Base-by-base conservation (phyloP, 2,329 filamentous ascomycete species). In the Furcasterigmium furcatum region DNA sequence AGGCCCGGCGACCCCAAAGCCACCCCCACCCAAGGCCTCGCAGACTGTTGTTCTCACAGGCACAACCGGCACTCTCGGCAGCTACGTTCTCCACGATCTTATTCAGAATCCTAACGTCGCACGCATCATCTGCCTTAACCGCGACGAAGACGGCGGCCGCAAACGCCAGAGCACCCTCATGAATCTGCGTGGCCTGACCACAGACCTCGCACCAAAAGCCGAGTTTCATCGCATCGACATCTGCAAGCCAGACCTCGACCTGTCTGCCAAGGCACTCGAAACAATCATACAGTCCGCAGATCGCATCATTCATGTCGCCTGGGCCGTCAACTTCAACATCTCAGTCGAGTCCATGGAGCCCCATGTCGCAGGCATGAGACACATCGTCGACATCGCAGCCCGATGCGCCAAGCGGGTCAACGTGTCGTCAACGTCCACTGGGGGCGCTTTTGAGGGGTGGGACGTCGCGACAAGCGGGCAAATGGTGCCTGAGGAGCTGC, bases 241-340 rank as follows among this genome's bases (percentile, higher is more conserved):
- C 14, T 66, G 71, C 1, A 64, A 70, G 13, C 58, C 66, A 0
- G 57, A 66, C 12, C 66, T 85, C 1, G 80, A 79, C 0, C 64
- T 85, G 0, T 48, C 42, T 9, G 51, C 62, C 4, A 55, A 60
- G 1, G 59, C 57, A 1, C 66, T 69, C 58, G 35, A 61, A 34
- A 54, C 63, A 2, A 55, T 77, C 1, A 57, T 70, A 4, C 41
- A 55, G 8, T 59, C 70, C 2, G 65, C 65, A 0, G 72, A 76
- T 43, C 65, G 67, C 13, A 59, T 79, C 16, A 71, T 77, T 44
- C 77, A 81, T 58, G 79, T 76, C 50, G 74, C 76, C 19, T 63
- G 59, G 60, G 58, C 58, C 0, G 78, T 81, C 59, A 76, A 77
- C 57, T 76, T 73, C 55, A 78, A 74, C 55, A 67, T 77, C 16